phyloP scores from a whole-genome alignment of 768 basidiomycete genomes.

The Lyophyllum shimeji region DNA sequence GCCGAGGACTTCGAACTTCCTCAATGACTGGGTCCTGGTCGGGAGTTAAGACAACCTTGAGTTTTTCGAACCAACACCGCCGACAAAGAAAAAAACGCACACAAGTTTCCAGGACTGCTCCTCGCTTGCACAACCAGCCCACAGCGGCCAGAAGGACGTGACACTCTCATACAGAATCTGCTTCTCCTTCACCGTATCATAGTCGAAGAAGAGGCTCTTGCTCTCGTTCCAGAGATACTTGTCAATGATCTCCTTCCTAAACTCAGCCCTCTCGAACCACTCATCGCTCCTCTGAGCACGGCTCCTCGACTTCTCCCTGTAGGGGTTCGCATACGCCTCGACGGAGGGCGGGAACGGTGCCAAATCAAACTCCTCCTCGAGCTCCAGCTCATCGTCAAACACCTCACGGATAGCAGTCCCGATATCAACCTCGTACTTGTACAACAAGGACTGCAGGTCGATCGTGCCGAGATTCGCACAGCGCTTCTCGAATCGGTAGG shows the following conservation, averaged over 20 bases:
- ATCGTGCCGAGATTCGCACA: conserved; percentile 97
- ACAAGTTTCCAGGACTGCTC: conserved; percentile 93
- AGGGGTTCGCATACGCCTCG: conserved; percentile 64
- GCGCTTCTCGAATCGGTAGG: conserved; percentile 96
- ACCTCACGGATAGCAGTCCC: conserved; percentile 96
- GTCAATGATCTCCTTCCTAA: conserved; percentile 84
- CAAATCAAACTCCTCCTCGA: conserved; percentile 90
- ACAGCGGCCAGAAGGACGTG: conserved; percentile 95
- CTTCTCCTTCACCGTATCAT: conserved; percentile 87
- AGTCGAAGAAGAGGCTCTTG: conserved; percentile 93
- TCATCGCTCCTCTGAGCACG: conserved; percentile 76
- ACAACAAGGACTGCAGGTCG: conserved; percentile 91
- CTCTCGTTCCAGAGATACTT: conserved; percentile 97
- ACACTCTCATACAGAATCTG: conserved; percentile 96
- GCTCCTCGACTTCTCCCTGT: conserved; percentile 56
- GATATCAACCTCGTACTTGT: conserved; percentile 99
- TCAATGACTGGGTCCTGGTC: conserved; percentile 74
- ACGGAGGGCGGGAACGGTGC: conserved; percentile 88
- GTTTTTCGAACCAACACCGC: neutral
- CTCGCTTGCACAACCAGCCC: conserved; percentile 97
- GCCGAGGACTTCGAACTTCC: conserved; percentile 95
- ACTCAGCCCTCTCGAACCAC: conserved; percentile 91
- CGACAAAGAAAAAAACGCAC: conserved; percentile 45
- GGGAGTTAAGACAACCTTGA: conserved; percentile 18
- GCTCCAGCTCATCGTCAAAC: conserved; percentile 87